Evolutionary conservation across 2,329 filamentous ascomycete genomes (phyloP).

Genomic region (Pestalotiopsis fici): DNA sequence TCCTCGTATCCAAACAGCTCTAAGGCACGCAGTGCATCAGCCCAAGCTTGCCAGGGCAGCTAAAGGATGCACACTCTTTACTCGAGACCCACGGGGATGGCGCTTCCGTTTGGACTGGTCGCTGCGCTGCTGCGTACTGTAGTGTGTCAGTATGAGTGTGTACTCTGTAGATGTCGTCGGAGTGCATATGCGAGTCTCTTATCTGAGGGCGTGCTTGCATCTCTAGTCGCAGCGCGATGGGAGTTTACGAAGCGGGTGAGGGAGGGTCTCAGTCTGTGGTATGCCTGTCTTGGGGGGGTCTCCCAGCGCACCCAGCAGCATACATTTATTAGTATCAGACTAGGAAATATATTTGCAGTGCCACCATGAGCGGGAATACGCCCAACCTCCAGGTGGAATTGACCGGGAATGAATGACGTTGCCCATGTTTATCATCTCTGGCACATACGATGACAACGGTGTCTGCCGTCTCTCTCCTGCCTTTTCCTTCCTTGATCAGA

Average conservation of each 20-base stretch:
- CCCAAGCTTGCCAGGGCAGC: background rate
- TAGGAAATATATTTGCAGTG: background rate
- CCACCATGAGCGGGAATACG: background rate
- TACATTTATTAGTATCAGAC: background rate
- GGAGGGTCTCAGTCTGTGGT: background rate
- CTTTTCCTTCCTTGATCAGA: background rate
- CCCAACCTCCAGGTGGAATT: background rate
- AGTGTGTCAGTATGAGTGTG: background rate
- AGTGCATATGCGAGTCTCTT: conserved; percentile 4
- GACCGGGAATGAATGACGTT: background rate
- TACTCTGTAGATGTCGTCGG: background rate
- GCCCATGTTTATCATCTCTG: background rate
- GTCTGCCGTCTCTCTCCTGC: background rate
- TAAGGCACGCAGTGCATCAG: conserved; percentile 6
- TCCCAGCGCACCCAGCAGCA: too few species aligned
- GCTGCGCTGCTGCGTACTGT: background rate
- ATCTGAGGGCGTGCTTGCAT: background rate
- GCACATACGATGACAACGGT: background rate
- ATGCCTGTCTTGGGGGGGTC: background rate
- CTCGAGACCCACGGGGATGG: background rate
- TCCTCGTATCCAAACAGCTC: conserved; percentile 7
- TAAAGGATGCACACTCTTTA: background rate
- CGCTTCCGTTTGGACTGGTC: background rate
- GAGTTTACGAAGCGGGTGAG: background rate
- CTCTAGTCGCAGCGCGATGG: background rate